These are phyloP conservation scores for Chlamydomonas sphaeroides DNA, from an alignment of 139 green algal species.

Conservation along the genomic window DNA sequence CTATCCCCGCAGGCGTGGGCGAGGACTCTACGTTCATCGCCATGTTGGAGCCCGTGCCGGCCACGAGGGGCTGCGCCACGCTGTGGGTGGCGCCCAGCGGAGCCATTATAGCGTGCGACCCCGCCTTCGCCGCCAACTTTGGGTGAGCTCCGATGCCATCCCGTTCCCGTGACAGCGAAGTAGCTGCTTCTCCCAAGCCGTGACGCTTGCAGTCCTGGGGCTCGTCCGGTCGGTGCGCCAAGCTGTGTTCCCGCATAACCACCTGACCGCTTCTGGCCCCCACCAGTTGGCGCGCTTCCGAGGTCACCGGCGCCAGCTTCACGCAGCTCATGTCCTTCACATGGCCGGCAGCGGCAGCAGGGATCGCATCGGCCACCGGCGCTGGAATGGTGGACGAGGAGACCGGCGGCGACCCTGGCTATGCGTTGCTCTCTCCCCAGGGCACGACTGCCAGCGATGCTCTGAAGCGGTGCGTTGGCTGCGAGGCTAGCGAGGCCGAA, in stretches of 20 bases:
- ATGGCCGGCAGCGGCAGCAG: no score
- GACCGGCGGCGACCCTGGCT: no score
- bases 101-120: constrained; percentile 10
- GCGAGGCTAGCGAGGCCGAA: no score
- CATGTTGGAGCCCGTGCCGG: constrained; percentile 1
- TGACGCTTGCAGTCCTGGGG: neutral
- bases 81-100: constrained; percentile 30
- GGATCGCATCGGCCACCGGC: no score
- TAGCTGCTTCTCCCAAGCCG: no score
- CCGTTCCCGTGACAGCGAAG: neutral
- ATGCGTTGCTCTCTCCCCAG: no score
- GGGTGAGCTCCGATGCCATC: neutral
- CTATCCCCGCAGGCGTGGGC: constrained; percentile 11
- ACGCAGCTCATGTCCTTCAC: neutral
- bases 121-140: constrained; percentile 7
- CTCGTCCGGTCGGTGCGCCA: neutral
- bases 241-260: neutral
- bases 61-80: neutral
- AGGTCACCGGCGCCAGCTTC: constrained; percentile 6
- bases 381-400: no score
- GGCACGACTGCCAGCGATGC: neutral
- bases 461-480: neutral
- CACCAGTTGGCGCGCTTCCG: constrained; percentile 10
- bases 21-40: constrained; percentile 30
- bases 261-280: neutral